These are phyloP conservation scores for Bothia castanella DNA, from an alignment of 1,284 basidiomycete species.

Conservation along the genomic window DNA sequence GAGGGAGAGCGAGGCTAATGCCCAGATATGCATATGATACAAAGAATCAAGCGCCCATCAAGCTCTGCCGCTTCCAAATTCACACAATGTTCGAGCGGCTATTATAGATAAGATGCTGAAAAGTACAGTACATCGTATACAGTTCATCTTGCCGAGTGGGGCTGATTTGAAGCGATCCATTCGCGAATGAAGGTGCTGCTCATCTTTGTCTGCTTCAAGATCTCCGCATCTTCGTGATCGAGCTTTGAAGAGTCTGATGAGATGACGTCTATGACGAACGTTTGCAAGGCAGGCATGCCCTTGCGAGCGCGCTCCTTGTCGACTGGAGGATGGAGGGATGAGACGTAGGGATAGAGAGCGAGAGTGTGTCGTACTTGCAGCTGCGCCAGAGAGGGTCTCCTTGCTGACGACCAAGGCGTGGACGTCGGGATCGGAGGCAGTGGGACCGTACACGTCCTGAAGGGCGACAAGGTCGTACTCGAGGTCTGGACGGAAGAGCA, in stretches of 20 bases:
- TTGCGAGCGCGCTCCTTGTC: constrained; percentile 54
- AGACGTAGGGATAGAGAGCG: not conserved
- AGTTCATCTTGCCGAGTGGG: constrained; percentile 11
- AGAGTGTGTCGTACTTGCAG: constrained; percentile 50
- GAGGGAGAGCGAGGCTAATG: not conserved
- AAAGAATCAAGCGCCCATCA: too few species aligned
- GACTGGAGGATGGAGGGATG: constrained; percentile 43
- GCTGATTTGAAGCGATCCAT: constrained; percentile 59
- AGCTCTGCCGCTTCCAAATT: not conserved
- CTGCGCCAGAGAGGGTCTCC: constrained; percentile 78
- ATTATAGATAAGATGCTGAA: not conserved
- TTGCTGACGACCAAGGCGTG: constrained; percentile 84
- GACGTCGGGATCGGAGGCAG: constrained; percentile 77
- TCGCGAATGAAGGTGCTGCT: constrained; percentile 86
- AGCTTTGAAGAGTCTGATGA: constrained; percentile 56
- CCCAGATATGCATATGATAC: not conserved
- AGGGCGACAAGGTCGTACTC: constrained; percentile 68
- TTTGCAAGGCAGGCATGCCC: constrained; percentile 55
- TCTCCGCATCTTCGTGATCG: constrained; percentile 59
- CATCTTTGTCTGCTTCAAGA: constrained; percentile 77
- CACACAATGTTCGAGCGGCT: constrained; percentile 4
- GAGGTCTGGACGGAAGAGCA: constrained; percentile 62
- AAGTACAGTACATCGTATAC: constrained; percentile 8
- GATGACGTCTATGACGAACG: constrained; percentile 86
- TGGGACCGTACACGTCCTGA: constrained; percentile 84